Evolutionary conservation across 2,329 filamentous ascomycete genomes (phyloP).

Genomic region (Colletotrichum chrysophilum): DNA sequence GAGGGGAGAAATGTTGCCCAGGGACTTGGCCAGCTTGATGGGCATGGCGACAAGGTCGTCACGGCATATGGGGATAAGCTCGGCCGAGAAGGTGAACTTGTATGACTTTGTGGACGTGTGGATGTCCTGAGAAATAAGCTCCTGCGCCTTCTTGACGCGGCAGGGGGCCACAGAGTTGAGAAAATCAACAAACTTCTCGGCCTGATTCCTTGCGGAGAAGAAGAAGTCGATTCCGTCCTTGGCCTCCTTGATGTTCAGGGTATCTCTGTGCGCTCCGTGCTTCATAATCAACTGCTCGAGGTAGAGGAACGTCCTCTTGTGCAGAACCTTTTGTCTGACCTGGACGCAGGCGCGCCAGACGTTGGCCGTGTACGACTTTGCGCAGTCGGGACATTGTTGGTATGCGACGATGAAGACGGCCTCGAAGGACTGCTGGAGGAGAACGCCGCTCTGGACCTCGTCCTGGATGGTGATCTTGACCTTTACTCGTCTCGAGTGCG

Average conservation of each 20-base stretch:
- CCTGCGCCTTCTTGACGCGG: constrained; percentile 75
- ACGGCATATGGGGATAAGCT: constrained; percentile 94
- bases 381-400: constrained; percentile 94
- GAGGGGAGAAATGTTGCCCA: constrained; percentile 88
- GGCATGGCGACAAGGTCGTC: constrained; percentile 96
- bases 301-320: constrained; percentile 78
- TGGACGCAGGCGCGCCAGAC: constrained; percentile 94
- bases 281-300: constrained; percentile 97
- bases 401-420: constrained; percentile 89
- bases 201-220: constrained; percentile 88
- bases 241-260: constrained; percentile 97
- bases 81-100: constrained; percentile 91
- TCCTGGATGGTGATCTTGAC: constrained; percentile 95
- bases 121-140: constrained; percentile 90
- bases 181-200: constrained; percentile 92
- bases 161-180: constrained; percentile 81
- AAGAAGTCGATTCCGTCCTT: constrained; percentile 97
- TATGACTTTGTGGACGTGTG: constrained; percentile 91
- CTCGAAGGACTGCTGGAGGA: constrained; percentile 93
- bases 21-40: constrained; percentile 83
- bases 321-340: constrained; percentile 94
- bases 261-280: constrained; percentile 88
- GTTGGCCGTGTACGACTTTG: constrained; percentile 95
- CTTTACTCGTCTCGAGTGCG: constrained; percentile 89
- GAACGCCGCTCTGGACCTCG: constrained; percentile 64